Base-by-base conservation (phyloP, 2,329 filamentous ascomycete genomes). In the Helminthosporium solani region DNA sequence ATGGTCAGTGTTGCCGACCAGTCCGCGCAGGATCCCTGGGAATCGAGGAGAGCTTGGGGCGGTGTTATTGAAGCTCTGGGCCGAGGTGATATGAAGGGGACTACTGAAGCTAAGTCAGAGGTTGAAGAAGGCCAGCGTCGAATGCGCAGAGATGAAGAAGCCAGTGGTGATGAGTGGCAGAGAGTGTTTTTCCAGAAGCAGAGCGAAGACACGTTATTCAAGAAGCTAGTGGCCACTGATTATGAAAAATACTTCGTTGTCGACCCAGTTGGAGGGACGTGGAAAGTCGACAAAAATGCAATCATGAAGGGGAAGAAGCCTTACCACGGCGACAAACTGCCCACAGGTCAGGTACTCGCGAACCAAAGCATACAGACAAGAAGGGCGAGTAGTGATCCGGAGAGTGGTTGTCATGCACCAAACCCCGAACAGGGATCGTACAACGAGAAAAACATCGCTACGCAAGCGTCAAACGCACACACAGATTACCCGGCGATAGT, bases 21-120 rank as follows among this genome's bases (percentile, higher is more conserved):
- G 3, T 56, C 66, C 1, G 52, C 71, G 23, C 73, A 76, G 44
- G 73, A 75, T 56, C 66, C 72, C 0, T 76, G 72, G 72, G 74
- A 76, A 50, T 71, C 70, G 18, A 56, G 73, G 14, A 70, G 62
- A 49, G 73, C 73, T 4, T 77, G 74, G 74, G 46, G 56, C 8
- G 67, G 63, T 4, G 71, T 74, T 4, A 71, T 73, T 35, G 52
- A 65, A 14, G 64, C 67, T 1, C 58, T 75, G 33, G 54, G 60
- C n/a, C 49, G 46, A 5, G 70, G 73, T 2, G 63, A 76, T 44
- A 75, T 76, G 73, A 71, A 67, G 40, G 58, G 55, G 3, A 62
- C 57, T 5, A 54, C 53, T 2, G 50, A 65, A 27, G 62, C 59
- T 7, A 72, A 72, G 33, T 60, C 57, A 2, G 48, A 53, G 1